Conservation (phyloP, 2,329 filamentous ascomycete species). For the Claviceps pazoutovae region DNA sequence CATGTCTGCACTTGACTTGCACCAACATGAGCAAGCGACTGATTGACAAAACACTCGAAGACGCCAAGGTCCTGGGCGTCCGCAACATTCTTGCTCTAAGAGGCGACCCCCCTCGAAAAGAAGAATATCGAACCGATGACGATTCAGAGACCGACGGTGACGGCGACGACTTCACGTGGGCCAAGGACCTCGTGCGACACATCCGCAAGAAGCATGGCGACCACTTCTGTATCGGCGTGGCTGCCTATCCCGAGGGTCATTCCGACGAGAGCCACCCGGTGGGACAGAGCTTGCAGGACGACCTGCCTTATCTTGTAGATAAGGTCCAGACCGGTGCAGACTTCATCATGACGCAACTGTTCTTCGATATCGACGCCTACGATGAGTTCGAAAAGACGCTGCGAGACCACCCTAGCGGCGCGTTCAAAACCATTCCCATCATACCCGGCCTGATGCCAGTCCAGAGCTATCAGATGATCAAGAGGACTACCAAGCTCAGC, state of each 20-base stretch:
- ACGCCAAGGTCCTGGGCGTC: constrained; percentile 80
- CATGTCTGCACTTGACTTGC: constrained; percentile 90
- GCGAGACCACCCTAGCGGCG: constrained; percentile 67
- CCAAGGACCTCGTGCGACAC: constrained; percentile 77
- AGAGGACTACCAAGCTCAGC: constrained; percentile 84
- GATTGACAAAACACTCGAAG: constrained; percentile 79
- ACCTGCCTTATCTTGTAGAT: constrained; percentile 78
- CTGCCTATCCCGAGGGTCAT: constrained; percentile 90
- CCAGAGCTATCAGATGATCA: constrained; percentile 92
- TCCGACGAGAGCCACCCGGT: constrained; percentile 75
- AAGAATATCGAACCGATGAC: constrained; percentile 62
- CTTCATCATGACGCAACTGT: constrained; percentile 97
- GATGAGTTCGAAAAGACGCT: constrained; percentile 63
- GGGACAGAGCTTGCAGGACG: constrained; percentile 56
- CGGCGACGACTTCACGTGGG: constrained; percentile 75
- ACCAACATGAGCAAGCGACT: constrained; percentile 88
- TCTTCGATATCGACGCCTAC: constrained; percentile 82
- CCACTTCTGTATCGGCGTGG: constrained; percentile 93
- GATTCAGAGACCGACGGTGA: constrained; percentile 40
- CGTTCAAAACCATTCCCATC: constrained; percentile 76
- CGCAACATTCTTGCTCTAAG: constrained; percentile 85
- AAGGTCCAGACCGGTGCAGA: constrained; percentile 87
- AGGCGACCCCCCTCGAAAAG: constrained; percentile 78
- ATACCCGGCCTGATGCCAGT: constrained; percentile 95
- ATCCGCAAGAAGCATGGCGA: constrained; percentile 77